phyloP scores from a whole-genome alignment of 306 rosid genomes.

The Medicago lupulina region DNA sequence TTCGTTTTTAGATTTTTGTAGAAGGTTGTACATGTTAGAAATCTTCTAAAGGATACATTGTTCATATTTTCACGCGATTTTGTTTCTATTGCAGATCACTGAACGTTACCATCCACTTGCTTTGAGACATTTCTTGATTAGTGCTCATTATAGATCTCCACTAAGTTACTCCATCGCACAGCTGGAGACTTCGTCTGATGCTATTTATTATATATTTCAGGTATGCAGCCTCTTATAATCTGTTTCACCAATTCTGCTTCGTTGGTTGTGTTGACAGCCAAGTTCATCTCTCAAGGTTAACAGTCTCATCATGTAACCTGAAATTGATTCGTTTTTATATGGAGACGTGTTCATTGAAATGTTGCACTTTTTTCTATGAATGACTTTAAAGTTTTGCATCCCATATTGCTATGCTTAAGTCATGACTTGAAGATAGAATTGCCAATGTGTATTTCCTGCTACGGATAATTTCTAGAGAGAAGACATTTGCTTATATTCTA shows the following conservation, averaged over 20 bases:
- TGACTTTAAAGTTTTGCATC: background rate
- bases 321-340: slow-evolving; percentile 15
- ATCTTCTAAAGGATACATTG: slow-evolving; percentile 29
- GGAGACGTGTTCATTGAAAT: background rate
- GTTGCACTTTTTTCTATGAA: slow-evolving; percentile 16
- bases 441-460: slow-evolving; percentile 12
- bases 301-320: background rate
- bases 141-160: slow-evolving; percentile 88
- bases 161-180: slow-evolving; percentile 75
- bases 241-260: slow-evolving; percentile 34
- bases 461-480: slow-evolving; percentile 9
- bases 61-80: slow-evolving; percentile 25
- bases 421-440: slow-evolving; percentile 26
- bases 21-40: slow-evolving; percentile 33
- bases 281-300: slow-evolving; percentile 8
- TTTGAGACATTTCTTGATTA: slow-evolving; percentile 84
- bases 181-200: slow-evolving; percentile 86
- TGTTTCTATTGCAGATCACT: slow-evolving; percentile 62
- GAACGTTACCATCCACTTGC: slow-evolving; percentile 83
- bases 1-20: background rate
- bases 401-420: background rate
- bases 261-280: slow-evolving; percentile 25
- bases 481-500: background rate
- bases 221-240: slow-evolving; percentile 47
- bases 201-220: slow-evolving; percentile 84